Conservation (phyloP, 352 stramenopile genomes). For the Thraustochytrium sp. region DNA sequence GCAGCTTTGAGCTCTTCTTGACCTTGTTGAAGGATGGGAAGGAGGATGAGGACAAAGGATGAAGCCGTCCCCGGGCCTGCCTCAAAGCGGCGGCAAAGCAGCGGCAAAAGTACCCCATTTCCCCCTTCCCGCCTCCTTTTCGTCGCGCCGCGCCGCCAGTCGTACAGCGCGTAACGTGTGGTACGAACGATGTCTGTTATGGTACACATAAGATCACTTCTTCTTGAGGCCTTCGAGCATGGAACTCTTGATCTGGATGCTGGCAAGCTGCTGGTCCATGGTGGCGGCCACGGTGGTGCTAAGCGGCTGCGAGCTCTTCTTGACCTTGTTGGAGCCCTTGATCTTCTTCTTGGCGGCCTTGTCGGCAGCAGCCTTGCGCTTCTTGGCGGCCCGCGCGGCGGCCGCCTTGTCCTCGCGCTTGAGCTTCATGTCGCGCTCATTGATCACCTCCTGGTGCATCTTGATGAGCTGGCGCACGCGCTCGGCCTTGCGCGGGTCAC, state of each 20-base stretch:
- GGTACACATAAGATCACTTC: no score
- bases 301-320: constrained; percentile 9
- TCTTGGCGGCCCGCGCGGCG: not conserved
- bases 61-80: no score
- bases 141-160: no score
- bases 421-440: constrained; percentile 25
- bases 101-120: no score
- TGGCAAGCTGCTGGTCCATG: constrained; percentile 20
- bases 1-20: not conserved
- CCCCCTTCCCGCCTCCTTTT: no score
- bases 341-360: constrained; percentile 7
- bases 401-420: not conserved
- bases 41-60: no score
- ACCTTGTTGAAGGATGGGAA: constrained; percentile 24
- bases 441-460: constrained; percentile 31
- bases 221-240: not conserved
- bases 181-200: no score
- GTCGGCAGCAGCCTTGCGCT: not conserved
- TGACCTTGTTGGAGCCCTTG: constrained; percentile 24
- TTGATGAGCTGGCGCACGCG: constrained; percentile 9
- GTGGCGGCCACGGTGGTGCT: not conserved
- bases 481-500: constrained; percentile 17
- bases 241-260: not conserved
- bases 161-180: no score
- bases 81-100: no score